Percentiles rank a stretch among this genome's conserved stretches.
phyloP scores from a whole-genome alignment of 2,329 filamentous ascomycete genomes.

The Scopulariopsis brevicaulis region DNA sequence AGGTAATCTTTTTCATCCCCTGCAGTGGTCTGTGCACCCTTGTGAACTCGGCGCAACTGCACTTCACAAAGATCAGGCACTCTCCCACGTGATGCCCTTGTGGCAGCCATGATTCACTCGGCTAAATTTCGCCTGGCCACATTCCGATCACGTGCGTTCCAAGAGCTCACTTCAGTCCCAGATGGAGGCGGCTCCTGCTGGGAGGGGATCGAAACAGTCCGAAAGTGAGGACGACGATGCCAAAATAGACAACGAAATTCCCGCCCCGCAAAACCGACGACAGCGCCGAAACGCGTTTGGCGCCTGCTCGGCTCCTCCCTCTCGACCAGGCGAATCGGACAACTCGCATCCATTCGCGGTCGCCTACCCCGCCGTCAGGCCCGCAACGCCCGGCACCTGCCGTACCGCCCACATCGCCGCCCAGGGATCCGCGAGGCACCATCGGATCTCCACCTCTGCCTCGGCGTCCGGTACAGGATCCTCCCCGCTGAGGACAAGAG shows the following conservation, averaged over 20 bases:
- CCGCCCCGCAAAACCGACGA: neutral
- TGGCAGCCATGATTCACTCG: neutral
- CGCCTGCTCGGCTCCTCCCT: neutral
- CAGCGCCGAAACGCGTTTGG: constrained; percentile 10
- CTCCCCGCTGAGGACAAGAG: neutral
- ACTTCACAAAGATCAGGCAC: neutral
- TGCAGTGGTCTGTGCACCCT: neutral
- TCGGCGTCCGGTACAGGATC: neutral
- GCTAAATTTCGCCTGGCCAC: neutral
- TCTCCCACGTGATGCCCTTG: neutral
- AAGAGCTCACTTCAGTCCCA: neutral
- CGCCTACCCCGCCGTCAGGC: constrained; percentile 8
- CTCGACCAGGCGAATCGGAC: neutral
- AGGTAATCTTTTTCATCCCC: neutral
- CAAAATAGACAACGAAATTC: neutral
- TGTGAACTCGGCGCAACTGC: neutral
- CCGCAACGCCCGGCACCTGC: constrained; percentile 6
- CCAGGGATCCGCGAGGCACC: constrained; percentile 3
- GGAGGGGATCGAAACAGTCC: neutral
- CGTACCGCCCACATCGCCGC: constrained; percentile 10
- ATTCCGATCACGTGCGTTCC: neutral
- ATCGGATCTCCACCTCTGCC: neutral
- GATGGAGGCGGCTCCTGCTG: neutral
- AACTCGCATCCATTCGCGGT: constrained; percentile 6
- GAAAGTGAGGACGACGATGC: neutral